Evolutionary conservation across 2,329 filamentous ascomycete species (phyloP), one percentile per base, ranked within the genome.

Genomic region (Nemania serpens): DNA sequence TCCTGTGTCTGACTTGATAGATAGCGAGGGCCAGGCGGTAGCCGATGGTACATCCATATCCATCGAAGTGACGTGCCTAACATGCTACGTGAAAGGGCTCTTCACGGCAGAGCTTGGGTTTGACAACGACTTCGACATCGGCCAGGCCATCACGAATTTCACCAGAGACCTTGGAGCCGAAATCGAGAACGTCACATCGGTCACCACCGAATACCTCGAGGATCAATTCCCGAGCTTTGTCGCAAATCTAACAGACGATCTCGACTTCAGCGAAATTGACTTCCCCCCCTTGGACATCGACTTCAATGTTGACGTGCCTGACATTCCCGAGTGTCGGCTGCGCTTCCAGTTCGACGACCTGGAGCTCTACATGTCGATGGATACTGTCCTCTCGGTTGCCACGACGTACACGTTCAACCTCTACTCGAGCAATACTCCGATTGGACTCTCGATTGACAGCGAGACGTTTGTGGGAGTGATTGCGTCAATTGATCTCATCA

Each of bases 301-400:
- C 51, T 77, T 84, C 41, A 74, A 82, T 59, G 63, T 84, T 1
- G 73, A 78, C 15, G 45, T 82, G 0, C 73, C 75, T 0, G 69
- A 74, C 3, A 76, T 84, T 5, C 80, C 80, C 0, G 77, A 78
- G 22, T 73, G 72, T 20, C 66, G 70, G 2, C 69, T 86, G 1
- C 67, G 70, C 5, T 79, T 86, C 47, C 71, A 77, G 25, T 82
- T 87, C 60, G 80, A 84, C 55, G 75, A 73, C 0, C 50, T 84
- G 34, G 84, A 86, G 65, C 61, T 86, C 0, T 86, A 84, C 66
- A 73, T 84, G 62, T 67, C 78, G 46, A 64, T 84, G 4, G 75
- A 81, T 51, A 79, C 79, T 0, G 71, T 73, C 0, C 63, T 86
- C 0, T 72, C 75, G 0, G 74, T 73, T 0, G 76, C 75, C 0